These are phyloP conservation scores for Laburnicola sp. DNA, from an alignment of 2,329 filamentous ascomycete genomes.

Conservation along the genomic window DNA sequence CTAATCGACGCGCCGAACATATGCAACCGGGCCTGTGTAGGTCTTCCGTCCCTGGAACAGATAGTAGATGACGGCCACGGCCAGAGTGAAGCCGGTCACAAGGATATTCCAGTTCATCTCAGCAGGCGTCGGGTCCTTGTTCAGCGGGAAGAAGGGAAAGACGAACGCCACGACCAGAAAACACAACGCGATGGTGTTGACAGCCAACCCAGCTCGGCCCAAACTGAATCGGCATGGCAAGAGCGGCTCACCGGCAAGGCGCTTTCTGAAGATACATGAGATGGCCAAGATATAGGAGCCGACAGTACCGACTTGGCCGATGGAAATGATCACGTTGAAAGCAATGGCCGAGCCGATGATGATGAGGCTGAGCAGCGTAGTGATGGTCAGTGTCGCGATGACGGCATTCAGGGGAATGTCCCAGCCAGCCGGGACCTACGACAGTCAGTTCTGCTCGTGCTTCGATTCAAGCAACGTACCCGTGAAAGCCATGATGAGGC, in stretches of 20 bases:
- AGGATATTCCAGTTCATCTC: conserved; percentile 59
- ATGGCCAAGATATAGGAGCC: conserved; percentile 48
- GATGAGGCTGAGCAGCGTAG: conserved; percentile 51
- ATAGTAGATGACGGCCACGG: no score
- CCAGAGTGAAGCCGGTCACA: no score
- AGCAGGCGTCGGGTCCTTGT: conserved; percentile 27
- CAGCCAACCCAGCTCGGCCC: conserved; percentile 49
- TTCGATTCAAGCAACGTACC: conserved; percentile 14
- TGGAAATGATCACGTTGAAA: conserved; percentile 31
- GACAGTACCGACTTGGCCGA: conserved; percentile 27
- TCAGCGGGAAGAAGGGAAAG: conserved; percentile 52
- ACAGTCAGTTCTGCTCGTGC: conserved; percentile 4
- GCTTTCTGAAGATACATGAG: conserved; percentile 51
- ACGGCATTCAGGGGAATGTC: conserved; percentile 50
- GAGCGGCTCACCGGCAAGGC: conserved; percentile 47
- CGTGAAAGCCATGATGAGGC: conserved; percentile 12
- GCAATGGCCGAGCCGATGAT: conserved; percentile 51
- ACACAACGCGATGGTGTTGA: conserved; percentile 48
- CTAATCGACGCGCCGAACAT: no score
- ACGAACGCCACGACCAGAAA: conserved; percentile 48
- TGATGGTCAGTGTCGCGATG: conserved; percentile 46
- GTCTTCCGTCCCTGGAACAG: no score
- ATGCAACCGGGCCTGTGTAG: no score
- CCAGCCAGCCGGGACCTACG: conserved; percentile 23
- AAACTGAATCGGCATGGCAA: conserved; percentile 52